Conservation (phyloP, 805 yeast genomes). For the Wickerhamiella domercqiae region DNA sequence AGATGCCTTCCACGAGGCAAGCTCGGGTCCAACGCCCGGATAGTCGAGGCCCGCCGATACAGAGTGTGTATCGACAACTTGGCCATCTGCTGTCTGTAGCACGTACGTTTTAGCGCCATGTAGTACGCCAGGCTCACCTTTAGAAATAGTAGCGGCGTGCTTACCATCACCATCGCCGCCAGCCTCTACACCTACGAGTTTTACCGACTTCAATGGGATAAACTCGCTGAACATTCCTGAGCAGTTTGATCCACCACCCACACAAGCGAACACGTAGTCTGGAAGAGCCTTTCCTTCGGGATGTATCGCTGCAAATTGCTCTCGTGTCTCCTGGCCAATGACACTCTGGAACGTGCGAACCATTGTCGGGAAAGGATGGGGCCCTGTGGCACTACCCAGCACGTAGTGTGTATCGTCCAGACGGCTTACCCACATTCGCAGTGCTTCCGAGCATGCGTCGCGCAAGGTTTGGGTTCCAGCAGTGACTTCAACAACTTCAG, state of each 20-base stretch:
- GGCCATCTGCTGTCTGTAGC: slow-evolving; percentile 84
- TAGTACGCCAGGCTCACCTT: slow-evolving; percentile 91
- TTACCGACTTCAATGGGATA: slow-evolving; percentile 63
- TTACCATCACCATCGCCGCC: slow-evolving; percentile 96
- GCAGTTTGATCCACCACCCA: slow-evolving; percentile 97
- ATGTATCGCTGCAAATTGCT: slow-evolving; percentile 68
- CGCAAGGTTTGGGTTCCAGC: slow-evolving; percentile 93
- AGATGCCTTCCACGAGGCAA: slow-evolving; percentile 85
- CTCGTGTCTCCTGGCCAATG: slow-evolving; percentile 87
- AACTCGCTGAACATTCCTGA: slow-evolving; percentile 94
- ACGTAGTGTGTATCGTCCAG: slow-evolving; percentile 79
- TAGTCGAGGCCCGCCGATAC: slow-evolving; percentile 97
- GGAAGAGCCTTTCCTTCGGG: slow-evolving; percentile 58
- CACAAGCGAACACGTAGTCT: slow-evolving; percentile 93
- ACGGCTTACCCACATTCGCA: slow-evolving; percentile 87
- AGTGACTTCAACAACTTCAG: slow-evolving; percentile 82
- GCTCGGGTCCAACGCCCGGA: slow-evolving; percentile 99
- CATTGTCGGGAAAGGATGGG: slow-evolving; percentile 96
- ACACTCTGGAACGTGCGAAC: slow-evolving; percentile 97
- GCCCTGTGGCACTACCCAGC: slow-evolving; percentile 98
- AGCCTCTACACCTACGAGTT: slow-evolving; percentile 89
- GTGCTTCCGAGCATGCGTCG: slow-evolving; percentile 96
- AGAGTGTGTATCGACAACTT: slow-evolving; percentile 93
- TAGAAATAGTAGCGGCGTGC: slow-evolving; percentile 92
- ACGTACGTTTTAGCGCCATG: slow-evolving; percentile 95